Base-by-base conservation (phyloP, 2,329 filamentous ascomycete species). In the Fusarium pseudograminearum region DNA sequence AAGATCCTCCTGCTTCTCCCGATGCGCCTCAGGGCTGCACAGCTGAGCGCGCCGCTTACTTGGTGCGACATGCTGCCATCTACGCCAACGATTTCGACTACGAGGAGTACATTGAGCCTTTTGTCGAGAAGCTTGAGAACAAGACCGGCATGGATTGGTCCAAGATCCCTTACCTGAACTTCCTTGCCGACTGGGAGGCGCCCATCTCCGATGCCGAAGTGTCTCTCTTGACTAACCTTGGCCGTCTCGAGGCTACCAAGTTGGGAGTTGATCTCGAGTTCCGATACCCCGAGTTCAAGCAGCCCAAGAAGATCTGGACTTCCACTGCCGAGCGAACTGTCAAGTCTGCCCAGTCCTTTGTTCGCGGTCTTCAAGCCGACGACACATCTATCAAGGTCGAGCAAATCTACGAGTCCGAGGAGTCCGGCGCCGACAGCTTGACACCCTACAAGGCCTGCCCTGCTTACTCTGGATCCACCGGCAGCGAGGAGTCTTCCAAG, bases 371-470 rank as follows among this genome's bases (percentile, higher is more conserved):
- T 12, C 85, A 88, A 67, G 77, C 79, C 6, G 83, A 83, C 45
- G 85, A 84, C 68, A 83, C 85, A 63, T 80, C 80, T 52, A 89
- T 89, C 63, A 79, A 85, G 47, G 81, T 89, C 10, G 82, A 88
- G 45, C 81, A 81, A 68, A 80, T 91, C 53, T 84, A 84, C 65
- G 88, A 91, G 75, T 84, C 83, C 22, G 74, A 86, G 59, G 80
- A 88, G 63, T 80, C 84, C 4, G 89, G 88, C 20, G 89, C 89
- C 11, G 82, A 91, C 73, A 83, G 79, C 47, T 77, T 91, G 68
- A 91, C 89, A 2, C 88, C 89, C 0, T 91, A 91, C 78, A 86
- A 87, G 74, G 84, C 84, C 40, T 92, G 90, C 70, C 87, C 88
- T 15, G 87, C 84, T 15, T 92, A 90, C 76, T 87, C 84, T 45